Evolutionary conservation across 169 alveolate genomes (phyloP).

Genomic region (Hepatocystis sp.): DNA sequence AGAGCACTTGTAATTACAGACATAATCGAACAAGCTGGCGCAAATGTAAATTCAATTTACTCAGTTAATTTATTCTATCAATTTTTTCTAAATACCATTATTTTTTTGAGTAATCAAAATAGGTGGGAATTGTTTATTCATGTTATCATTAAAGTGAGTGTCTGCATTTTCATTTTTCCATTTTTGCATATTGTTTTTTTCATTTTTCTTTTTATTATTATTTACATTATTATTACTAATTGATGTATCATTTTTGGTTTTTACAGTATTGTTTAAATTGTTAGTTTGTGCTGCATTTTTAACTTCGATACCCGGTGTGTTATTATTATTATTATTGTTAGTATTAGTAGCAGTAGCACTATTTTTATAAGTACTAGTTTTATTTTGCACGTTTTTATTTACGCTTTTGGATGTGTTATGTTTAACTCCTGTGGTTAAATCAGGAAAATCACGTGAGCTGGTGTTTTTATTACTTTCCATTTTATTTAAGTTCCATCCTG

Average conservation of each 20-base stretch:
- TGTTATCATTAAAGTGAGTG: conserved; percentile 3
- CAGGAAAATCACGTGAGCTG: no score
- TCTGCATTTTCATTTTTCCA: conserved; percentile 43
- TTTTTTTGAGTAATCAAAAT: conserved; percentile 3
- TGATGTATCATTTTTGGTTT: conserved; percentile 51
- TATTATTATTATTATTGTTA: not conserved
- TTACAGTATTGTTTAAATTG: conserved; percentile 58
- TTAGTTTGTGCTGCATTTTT: conserved; percentile 39
- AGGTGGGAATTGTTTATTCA: conserved; percentile 50
- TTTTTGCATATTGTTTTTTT: conserved; percentile 12
- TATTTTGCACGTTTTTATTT: no score
- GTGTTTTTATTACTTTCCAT: no score
- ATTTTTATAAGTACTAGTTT: no score
- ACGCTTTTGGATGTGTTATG: no score
- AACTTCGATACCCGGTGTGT: not conserved
- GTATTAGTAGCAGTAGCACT: not conserved
- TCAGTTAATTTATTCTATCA: not conserved
- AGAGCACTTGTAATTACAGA: not conserved
- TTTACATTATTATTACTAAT: conserved; percentile 19
- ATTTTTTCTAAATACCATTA: conserved; percentile 29
- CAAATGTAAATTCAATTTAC: not conserved
- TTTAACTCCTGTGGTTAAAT: no score
- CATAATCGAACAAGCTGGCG: not conserved
- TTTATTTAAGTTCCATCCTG: no score
- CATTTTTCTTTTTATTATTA: conserved; percentile 1